Percentiles rank a stretch among this genome's conserved stretches.
Conservation (phyloP, 2,329 filamentous ascomycete genomes). For the Penicillium sp. region DNA sequence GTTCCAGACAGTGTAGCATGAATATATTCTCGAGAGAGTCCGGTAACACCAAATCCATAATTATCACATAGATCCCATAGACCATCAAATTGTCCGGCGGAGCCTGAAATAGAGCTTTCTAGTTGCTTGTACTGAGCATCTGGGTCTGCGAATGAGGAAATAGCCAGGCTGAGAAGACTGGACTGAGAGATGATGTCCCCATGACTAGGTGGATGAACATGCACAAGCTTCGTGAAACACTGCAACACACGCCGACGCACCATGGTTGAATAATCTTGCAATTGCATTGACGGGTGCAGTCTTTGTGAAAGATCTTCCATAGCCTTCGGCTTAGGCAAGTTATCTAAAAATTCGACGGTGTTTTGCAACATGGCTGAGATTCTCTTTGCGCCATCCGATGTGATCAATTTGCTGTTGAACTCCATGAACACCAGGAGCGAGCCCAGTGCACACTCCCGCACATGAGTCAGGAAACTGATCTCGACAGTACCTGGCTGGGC, state of each 20-base stretch:
- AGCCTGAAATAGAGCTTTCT: constrained; percentile 86
- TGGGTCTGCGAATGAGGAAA: constrained; percentile 89
- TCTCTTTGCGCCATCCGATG: constrained; percentile 88
- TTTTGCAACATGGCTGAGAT: constrained; percentile 94
- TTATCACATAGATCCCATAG: constrained; percentile 96
- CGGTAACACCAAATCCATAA: constrained; percentile 88
- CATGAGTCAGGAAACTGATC: constrained; percentile 88
- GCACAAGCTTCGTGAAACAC: constrained; percentile 89
- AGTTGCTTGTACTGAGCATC: constrained; percentile 73
- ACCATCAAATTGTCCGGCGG: constrained; percentile 84
- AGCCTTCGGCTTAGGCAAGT: constrained; percentile 76
- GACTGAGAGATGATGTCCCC: constrained; percentile 86
- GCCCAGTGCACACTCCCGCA: constrained; percentile 88
- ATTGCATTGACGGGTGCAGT: constrained; percentile 77
- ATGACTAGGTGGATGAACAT: constrained; percentile 78
- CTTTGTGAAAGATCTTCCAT: constrained; percentile 83
- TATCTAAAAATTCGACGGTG: constrained; percentile 83
- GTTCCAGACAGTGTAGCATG: constrained; percentile 69
- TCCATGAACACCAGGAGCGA: constrained; percentile 90
- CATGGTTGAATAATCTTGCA: constrained; percentile 90
- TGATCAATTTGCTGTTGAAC: constrained; percentile 87
- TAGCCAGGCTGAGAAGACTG: constrained; percentile 82
- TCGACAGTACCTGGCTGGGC: constrained; percentile 80
- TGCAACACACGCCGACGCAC: constrained; percentile 89
- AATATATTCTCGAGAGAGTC: constrained; percentile 74